Conservation (phyloP, 306 rosid species). For the Hippophae rhamnoides region DNA sequence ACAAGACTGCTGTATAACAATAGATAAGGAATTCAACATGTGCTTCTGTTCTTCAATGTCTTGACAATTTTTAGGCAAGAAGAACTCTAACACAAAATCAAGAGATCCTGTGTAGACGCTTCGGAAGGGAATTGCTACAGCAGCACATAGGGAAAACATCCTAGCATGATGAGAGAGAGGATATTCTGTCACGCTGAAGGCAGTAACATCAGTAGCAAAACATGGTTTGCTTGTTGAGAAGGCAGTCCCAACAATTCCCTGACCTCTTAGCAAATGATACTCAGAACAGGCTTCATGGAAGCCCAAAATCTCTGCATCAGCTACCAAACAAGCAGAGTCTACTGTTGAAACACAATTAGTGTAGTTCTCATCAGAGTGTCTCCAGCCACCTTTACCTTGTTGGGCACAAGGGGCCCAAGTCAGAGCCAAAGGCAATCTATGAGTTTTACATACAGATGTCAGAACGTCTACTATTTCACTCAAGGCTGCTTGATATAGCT, state of each 20-base stretch:
- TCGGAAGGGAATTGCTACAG: constrained; percentile 49
- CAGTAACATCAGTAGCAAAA: constrained; percentile 37
- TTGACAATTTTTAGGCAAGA: constrained; percentile 43
- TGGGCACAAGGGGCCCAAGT: constrained; percentile 58
- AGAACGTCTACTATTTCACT: constrained; percentile 42
- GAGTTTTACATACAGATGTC: constrained; percentile 38
- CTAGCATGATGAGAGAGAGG: constrained; percentile 50
- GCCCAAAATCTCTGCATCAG: constrained; percentile 18
- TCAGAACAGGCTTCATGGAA: constrained; percentile 46
- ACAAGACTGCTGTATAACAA: constrained; percentile 42
- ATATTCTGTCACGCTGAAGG: constrained; percentile 45
- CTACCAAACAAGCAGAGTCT: constrained; percentile 41
- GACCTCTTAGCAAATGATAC: constrained; percentile 40
- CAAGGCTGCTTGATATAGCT: constrained; percentile 42
- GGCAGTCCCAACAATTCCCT: constrained; percentile 57
- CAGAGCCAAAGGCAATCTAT: constrained; percentile 41
- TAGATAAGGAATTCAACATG: constrained; percentile 35
- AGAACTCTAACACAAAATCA: constrained; percentile 52
- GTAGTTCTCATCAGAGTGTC: constrained; percentile 17
- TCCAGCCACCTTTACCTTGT: constrained; percentile 30
- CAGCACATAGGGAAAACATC: constrained; percentile 41
- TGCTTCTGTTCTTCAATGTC: constrained; percentile 37
- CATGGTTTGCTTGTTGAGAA: constrained; percentile 42
- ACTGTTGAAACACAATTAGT: constrained; percentile 38
- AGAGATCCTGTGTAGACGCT: constrained; percentile 31